phyloP scores from a whole-genome alignment of 805 yeast species.

The Starmerella stellata region DNA sequence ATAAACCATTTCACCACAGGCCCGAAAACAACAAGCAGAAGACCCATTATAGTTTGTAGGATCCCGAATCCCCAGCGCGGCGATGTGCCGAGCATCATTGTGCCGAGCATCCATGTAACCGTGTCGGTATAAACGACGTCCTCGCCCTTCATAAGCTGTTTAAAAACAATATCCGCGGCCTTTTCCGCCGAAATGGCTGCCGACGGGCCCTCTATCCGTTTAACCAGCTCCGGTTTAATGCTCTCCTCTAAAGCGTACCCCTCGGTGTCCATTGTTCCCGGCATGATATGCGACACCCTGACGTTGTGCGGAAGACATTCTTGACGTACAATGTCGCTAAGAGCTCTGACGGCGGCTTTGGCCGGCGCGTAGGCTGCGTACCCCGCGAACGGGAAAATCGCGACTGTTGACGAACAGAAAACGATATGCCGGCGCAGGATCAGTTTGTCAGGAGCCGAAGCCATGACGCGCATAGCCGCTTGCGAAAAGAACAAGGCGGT shows the following conservation, averaged over 20 bases:
- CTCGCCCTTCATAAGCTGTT: constrained; percentile 42
- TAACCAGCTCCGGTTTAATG: constrained; percentile 75
- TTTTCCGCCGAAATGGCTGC: constrained; percentile 44
- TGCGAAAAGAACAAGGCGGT: constrained; percentile 61
- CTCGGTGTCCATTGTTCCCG: constrained; percentile 81
- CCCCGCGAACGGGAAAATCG: constrained; percentile 78
- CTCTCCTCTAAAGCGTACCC: constrained; percentile 66
- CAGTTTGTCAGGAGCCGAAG: constrained; percentile 16
- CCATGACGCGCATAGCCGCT: constrained; percentile 27
- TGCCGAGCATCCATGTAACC: constrained; percentile 62
- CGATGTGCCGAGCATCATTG: constrained; percentile 26
- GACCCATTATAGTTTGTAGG: constrained; percentile 15
- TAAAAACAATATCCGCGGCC: constrained; percentile 46
- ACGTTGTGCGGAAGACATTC: constrained; percentile 54
- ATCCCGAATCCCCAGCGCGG: constrained; percentile 18
- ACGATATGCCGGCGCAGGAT: constrained; percentile 33
- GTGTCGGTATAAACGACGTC: constrained; percentile 65
- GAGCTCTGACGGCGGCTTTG: constrained; percentile 62
- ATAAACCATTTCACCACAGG: constrained; percentile 16
- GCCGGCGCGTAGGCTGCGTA: constrained; percentile 80
- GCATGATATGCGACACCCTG: constrained; percentile 55
- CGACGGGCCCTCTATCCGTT: constrained; percentile 69
- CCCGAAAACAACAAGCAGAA: constrained; percentile 15
- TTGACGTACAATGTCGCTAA: constrained; percentile 64
- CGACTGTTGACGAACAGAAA: constrained; percentile 57